phyloP scores from a whole-genome alignment of 2,329 filamentous ascomycete genomes.

The Colletotrichum sojae region DNA sequence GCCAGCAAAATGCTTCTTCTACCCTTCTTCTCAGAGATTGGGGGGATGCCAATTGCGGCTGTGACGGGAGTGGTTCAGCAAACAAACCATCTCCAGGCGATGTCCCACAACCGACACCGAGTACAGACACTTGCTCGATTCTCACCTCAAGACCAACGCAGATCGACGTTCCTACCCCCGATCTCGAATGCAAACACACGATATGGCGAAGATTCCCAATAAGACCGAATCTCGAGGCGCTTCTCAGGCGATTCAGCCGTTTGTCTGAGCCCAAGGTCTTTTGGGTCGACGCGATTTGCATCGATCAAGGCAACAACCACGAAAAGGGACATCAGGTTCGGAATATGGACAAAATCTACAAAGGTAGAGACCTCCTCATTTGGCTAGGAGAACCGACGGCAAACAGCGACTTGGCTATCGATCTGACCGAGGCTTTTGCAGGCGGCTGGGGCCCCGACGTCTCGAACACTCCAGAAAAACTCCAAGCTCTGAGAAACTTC shows the following conservation, averaged over 20 bases:
- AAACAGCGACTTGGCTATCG: constrained; percentile 8
- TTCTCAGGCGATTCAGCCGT: background rate
- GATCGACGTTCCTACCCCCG: background rate
- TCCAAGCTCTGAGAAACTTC: background rate
- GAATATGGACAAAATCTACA: constrained; percentile 25
- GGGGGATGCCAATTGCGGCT: background rate
- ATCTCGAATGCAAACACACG: background rate
- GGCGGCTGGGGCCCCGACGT: no score
- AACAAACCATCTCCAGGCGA: background rate
- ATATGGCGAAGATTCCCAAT: background rate
- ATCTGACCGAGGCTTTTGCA: background rate
- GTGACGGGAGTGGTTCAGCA: background rate
- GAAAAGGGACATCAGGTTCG: constrained; percentile 31
- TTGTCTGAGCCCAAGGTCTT: background rate
- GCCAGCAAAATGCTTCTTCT: background rate
- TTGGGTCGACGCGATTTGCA: constrained; percentile 26
- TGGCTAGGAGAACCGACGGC: constrained; percentile 16
- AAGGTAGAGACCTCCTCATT: background rate
- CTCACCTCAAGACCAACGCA: background rate
- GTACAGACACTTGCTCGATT: background rate
- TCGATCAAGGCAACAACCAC: constrained; percentile 5
- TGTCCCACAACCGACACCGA: no score
- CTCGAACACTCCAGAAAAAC: no score
- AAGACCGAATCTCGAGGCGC: background rate
- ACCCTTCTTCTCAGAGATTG: background rate